These are phyloP conservation scores for Lophium mytilinum DNA, from an alignment of 495 filamentous ascomycete genomes.

Conservation along the genomic window DNA sequence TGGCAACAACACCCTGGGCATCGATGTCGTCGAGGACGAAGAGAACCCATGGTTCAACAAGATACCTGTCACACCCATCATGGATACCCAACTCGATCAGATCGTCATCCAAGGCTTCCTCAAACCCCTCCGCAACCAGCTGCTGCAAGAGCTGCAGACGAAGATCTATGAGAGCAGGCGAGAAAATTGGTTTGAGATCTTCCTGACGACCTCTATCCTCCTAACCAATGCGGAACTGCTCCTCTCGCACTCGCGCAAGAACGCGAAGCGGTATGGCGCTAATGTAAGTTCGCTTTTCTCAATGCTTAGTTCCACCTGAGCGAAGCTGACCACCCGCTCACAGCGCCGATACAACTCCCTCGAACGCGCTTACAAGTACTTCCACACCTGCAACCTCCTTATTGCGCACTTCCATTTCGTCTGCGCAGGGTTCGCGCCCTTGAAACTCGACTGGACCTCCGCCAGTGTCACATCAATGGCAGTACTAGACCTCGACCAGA, in stretches of 20 bases:
- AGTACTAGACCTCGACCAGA: background rate
- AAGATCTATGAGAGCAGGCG: background rate
- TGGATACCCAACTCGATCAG: slow-evolving; percentile 16
- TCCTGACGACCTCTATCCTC: slow-evolving; percentile 8
- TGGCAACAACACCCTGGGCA: background rate
- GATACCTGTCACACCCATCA: slow-evolving; percentile 9
- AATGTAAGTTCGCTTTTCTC: background rate
- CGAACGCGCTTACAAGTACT: slow-evolving; percentile 5
- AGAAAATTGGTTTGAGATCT: slow-evolving; percentile 12
- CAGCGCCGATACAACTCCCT: slow-evolving; percentile 13
- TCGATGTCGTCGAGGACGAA: background rate
- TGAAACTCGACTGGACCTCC: slow-evolving; percentile 1
- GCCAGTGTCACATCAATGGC: background rate
- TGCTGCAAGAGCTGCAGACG: slow-evolving; percentile 3
- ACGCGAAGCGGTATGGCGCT: slow-evolving; percentile 8
- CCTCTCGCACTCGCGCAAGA: slow-evolving; percentile 7
- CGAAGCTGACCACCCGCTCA: no score
- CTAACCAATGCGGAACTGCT: slow-evolving; percentile 8
- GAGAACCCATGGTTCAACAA: slow-evolving; percentile 9
- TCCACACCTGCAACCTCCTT: slow-evolving; percentile 3
- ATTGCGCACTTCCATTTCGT: slow-evolving; percentile 12
- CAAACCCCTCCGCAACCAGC: background rate
- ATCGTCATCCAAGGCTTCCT: slow-evolving; percentile 12
- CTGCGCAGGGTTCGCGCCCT: background rate
- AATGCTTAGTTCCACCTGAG: background rate